Evolutionary conservation across 2,329 filamentous ascomycete genomes (phyloP).

Genomic region (Penicillium hordei): DNA sequence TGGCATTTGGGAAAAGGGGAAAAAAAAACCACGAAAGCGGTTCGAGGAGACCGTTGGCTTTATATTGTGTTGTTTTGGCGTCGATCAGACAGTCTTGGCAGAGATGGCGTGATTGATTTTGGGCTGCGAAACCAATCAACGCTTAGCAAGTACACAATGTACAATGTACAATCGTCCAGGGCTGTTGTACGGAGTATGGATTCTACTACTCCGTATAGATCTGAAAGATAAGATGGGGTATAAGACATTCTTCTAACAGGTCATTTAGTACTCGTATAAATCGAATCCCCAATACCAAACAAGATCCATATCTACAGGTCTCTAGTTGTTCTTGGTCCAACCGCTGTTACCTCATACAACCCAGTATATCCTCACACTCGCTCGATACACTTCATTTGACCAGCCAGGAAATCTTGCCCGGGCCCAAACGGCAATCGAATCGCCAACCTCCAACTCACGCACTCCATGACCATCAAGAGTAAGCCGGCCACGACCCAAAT

Average conservation of each 20-base stretch:
- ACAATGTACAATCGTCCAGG: not conserved
- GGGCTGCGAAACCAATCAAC: conserved; percentile 10
- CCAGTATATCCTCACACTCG: conserved; percentile 40
- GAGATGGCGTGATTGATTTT: conserved; percentile 35
- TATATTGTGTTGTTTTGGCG: conserved; percentile 27
- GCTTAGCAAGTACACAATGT: not conserved
- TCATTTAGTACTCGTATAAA: not conserved
- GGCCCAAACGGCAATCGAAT: conserved; percentile 41
- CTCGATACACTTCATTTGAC: conserved; percentile 34
- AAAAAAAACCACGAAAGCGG: not conserved
- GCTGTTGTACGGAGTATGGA: not conserved
- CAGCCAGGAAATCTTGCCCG: conserved; percentile 40
- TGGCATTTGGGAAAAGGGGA: not conserved
- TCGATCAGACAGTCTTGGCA: conserved; percentile 31
- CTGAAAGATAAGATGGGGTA: not conserved
- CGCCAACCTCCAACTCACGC: conserved; percentile 36
- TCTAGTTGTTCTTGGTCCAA: not conserved
- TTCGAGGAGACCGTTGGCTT: conserved; percentile 25
- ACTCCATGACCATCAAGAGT: conserved; percentile 40
- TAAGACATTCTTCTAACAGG: no score
- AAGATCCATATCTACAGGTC: not conserved
- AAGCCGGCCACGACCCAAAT: conserved; percentile 34
- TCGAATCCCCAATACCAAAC: not conserved
- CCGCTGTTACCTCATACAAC: conserved; percentile 25
- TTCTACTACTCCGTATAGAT: not conserved